Evolutionary conservation across 805 yeast species (phyloP).

Genomic region (Diddensiella transvaalensis): DNA sequence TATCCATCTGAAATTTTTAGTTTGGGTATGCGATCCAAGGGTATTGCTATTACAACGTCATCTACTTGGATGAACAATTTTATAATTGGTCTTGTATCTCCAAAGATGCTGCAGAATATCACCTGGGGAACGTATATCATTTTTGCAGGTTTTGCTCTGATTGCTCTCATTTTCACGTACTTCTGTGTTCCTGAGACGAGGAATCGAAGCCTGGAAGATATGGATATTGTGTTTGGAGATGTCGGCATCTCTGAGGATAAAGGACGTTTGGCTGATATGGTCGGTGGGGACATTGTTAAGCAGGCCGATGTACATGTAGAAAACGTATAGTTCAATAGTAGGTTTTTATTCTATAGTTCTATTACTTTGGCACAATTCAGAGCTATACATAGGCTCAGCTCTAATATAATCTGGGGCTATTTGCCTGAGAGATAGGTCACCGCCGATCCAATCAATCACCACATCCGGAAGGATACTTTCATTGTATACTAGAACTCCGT

Average conservation of each 20-base stretch:
- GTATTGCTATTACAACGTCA: slow-evolving; percentile 3
- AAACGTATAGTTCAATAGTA: too few relatives aligned
- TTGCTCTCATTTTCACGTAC: slow-evolving; percentile 15
- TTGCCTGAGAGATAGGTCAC: background rate
- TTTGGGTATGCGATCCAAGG: slow-evolving; percentile 9
- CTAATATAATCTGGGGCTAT: too few relatives aligned
- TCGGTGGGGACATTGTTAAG: background rate
- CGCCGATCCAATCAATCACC: slow-evolving; percentile 8
- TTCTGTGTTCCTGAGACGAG: slow-evolving; percentile 42
- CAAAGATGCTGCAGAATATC: slow-evolving; percentile 1
- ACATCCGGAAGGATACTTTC: slow-evolving; percentile 30
- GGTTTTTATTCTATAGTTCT: too few relatives aligned
- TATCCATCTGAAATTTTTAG: slow-evolving; percentile 8
- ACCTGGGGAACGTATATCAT: slow-evolving; percentile 6
- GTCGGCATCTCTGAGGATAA: slow-evolving; percentile 1
- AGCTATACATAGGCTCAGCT: too few relatives aligned
- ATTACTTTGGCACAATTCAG: too few relatives aligned
- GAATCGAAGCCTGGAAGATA: slow-evolving; percentile 41
- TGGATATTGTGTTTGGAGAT: slow-evolving; percentile 29
- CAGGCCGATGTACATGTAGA: background rate
- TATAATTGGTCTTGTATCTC: slow-evolving; percentile 25
- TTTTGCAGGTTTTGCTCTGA: slow-evolving; percentile 1
- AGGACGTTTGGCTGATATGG: background rate
- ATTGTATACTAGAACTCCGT: slow-evolving; percentile 45
- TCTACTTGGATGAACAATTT: slow-evolving; percentile 9